A percentile compares a stretch with the other conserved stretches of the same genome.
Conservation (phyloP, 2,329 filamentous ascomycete genomes). For the Orbilia ellipsospora region DNA sequence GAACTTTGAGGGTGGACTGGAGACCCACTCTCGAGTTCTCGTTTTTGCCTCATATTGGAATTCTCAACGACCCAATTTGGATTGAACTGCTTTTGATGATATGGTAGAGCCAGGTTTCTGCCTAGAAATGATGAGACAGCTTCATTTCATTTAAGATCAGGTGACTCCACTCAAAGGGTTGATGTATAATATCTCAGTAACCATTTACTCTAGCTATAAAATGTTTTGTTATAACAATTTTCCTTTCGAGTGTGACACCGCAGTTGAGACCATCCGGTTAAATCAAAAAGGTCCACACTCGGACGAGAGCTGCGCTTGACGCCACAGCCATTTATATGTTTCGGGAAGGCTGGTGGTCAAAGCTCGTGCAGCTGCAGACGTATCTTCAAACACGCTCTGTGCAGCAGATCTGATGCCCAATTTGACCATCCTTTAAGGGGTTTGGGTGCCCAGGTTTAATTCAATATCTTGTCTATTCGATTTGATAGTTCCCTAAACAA, state of each 20-base stretch:
- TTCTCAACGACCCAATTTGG: slow-evolving; percentile 1
- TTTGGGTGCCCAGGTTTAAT: no score
- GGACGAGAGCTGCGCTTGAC: no score
- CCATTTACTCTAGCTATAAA: slow-evolving; percentile 3
- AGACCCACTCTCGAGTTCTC: not conserved
- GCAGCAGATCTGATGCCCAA: no score
- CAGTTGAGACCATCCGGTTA: no score
- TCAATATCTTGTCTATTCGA: no score
- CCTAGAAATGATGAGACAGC: slow-evolving; percentile 12
- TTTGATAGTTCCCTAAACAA: no score
- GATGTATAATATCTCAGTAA: not conserved
- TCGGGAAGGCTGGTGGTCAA: no score
- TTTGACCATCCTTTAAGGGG: no score
- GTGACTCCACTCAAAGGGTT: slow-evolving; percentile 31
- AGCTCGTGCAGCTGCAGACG: no score
- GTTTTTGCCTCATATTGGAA: slow-evolving; percentile 33
- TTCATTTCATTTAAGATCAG: slow-evolving; percentile 27
- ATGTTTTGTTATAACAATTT: not conserved
- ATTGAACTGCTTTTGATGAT: not conserved
- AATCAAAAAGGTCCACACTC: no score
- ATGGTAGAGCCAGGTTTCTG: slow-evolving; percentile 13
- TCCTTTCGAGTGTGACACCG: not conserved
- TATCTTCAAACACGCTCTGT: no score
- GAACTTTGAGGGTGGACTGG: slow-evolving; percentile 6
- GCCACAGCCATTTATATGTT: no score